Conservation (phyloP, 352 stramenopile genomes). For the Phytophthora foliorum region DNA sequence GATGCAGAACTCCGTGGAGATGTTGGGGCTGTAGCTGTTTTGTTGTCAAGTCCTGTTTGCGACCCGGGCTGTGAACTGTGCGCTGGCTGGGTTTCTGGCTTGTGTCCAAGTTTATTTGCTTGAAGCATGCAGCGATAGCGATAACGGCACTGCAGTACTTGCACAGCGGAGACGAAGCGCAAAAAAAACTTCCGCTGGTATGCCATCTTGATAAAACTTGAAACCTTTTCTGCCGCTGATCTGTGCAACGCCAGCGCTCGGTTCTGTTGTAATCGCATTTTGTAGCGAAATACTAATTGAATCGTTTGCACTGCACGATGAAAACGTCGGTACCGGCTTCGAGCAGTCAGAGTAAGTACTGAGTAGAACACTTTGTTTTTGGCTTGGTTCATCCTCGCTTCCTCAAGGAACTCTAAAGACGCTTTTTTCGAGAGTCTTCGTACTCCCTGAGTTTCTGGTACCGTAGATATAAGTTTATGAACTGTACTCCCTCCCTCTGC, state of each 20-base stretch:
- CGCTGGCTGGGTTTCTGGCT: background rate
- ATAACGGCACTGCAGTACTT: conserved; percentile 16
- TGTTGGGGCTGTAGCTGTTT: background rate
- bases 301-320: conserved; percentile 1
- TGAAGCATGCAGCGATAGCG: conserved; percentile 8
- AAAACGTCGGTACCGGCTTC: conserved; percentile 10
- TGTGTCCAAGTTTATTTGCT: background rate
- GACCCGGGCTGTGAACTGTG: background rate
- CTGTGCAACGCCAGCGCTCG: background rate
- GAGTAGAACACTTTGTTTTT: background rate
- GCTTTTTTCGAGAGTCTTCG: background rate
- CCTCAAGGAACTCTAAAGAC: conserved; percentile 1
- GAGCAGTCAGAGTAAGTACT: background rate
- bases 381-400: background rate
- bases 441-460: background rate
- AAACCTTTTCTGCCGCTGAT: background rate
- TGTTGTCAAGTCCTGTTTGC: no score
- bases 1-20: background rate
- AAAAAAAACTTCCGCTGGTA: conserved; percentile 9
- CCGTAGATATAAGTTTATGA: background rate
- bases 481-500: background rate
- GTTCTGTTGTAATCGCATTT: background rate
- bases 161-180: conserved; percentile 5
- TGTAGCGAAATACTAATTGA: conserved; percentile 9
- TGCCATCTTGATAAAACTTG: conserved; percentile 4